Evolutionary conservation across 306 rosid genomes (phyloP), one percentile per base, ranked within the genome.

Genomic region (Sphenostylis stenocarpa): DNA sequence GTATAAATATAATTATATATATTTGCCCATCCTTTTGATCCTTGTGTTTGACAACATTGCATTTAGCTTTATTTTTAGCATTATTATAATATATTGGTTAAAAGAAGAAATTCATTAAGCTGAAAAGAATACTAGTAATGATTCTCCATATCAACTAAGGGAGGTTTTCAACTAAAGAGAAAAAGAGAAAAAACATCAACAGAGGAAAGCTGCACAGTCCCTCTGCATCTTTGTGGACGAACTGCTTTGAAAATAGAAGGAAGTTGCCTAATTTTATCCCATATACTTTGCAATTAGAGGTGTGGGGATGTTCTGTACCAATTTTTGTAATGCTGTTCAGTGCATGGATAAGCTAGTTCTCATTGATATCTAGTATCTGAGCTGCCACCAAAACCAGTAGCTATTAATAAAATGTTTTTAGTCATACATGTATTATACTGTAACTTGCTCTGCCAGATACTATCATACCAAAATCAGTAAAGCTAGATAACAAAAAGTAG

Each of bases 381-480:
- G 11, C 13, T 60, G 66, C 41, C 21, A 15, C 66, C 41, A 15
- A 7, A 29, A 60, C 38, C 65, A 13, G 38, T 21, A 28, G 39
- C 20, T 28, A 28, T 28, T 28, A 58, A 6, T 58, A 60, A 60
- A 60, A 57, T 57, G 9, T 29, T 29, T 53, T 8, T 29, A 6
- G 41, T 60, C 41, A 60, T 26, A 26, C 36, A 10, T 20, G 31
- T 29, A 15, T 58, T 61, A 16, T n/a, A 7, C 26, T 62, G 28
- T 34, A 31, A 61, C 16, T 24, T 56, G 14, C 6, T 57, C 48
- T 31, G 16, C 33, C 19, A n/a, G 36, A 26, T 26, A 26, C 20
- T 61, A 31, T 61, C 71, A 61, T 61, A 61, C 62, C 44, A n/a
- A 39, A 73, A 58, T 29, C 31, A 58, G 19, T 28, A 60, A 73